These are phyloP conservation scores for Fusarium foetens DNA, from an alignment of 2,329 filamentous ascomycete species.

Conservation along the genomic window DNA sequence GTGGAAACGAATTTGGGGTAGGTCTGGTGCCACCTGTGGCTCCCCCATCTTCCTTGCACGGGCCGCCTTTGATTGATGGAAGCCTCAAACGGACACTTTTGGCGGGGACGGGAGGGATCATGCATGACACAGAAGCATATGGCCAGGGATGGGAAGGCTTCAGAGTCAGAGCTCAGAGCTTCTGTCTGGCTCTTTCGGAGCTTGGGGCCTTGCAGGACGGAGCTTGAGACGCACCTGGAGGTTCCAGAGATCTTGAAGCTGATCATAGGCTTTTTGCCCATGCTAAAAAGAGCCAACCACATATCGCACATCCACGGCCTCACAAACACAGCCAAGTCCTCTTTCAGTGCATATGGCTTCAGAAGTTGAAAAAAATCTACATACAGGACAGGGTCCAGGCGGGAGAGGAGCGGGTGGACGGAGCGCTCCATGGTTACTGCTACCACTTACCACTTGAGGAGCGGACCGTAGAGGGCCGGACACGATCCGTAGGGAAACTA, in stretches of 20 bases:
- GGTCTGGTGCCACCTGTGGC: conserved; percentile 35
- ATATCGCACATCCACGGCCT: neutral
- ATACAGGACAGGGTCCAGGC: conserved; percentile 2
- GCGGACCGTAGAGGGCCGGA: conserved; percentile 42
- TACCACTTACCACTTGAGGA: conserved; percentile 29
- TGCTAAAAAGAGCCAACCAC: neutral
- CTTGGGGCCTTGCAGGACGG: conserved; percentile 23
- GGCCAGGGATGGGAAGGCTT: conserved; percentile 21
- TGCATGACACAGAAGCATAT: conserved; percentile 38
- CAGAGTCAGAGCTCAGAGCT: conserved; percentile 7
- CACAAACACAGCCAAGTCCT: neutral
- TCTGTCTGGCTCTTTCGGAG: conserved; percentile 9
- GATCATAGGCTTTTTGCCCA: conserved; percentile 10
- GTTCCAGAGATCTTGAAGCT: conserved; percentile 29
- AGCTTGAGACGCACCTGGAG: conserved; percentile 26
- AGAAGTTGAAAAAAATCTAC: neutral
- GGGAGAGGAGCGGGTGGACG: conserved; percentile 25
- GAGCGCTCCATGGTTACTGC: conserved; percentile 18
- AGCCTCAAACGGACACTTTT: conserved; percentile 19
- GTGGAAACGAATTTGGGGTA: conserved; percentile 25
- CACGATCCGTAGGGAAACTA: conserved; percentile 37
- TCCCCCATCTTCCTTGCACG: conserved; percentile 34
- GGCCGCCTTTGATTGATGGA: conserved; percentile 32
- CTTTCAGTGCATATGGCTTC: neutral
- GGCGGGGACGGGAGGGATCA: conserved; percentile 38